These are phyloP conservation scores for Boletus subcaerulescens DNA, from an alignment of 768 basidiomycete genomes.

Conservation along the genomic window DNA sequence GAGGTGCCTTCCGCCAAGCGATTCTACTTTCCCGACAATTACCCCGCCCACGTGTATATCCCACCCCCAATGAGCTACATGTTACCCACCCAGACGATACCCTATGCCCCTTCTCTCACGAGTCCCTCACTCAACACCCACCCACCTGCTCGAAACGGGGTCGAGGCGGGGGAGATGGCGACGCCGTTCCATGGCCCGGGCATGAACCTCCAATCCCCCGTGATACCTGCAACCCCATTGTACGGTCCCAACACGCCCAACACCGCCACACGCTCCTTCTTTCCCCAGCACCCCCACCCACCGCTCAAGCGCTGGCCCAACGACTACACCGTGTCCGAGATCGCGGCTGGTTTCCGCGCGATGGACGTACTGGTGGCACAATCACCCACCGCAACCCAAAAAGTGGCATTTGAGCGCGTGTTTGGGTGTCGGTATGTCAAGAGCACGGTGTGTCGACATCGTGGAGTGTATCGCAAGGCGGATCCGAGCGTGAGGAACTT, in stretches of 20 bases:
- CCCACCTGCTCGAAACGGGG: conserved; percentile 9
- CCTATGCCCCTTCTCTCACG: conserved; percentile 22
- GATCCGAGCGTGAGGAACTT: conserved; percentile 42
- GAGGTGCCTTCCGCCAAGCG: conserved; percentile 29
- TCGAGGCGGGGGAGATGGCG: conserved; percentile 17
- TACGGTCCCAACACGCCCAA: conserved; percentile 24
- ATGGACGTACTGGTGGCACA: conserved; percentile 39
- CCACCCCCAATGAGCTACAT: conserved; percentile 27
- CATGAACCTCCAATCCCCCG: conserved; percentile 20
- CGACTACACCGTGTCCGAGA: conserved; percentile 67
- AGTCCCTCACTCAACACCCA: conserved; percentile 16
- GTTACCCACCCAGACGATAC: conserved; percentile 27
- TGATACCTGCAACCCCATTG: conserved; percentile 15
- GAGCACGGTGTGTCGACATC: conserved; percentile 68
- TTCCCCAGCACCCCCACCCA: conserved; percentile 57
- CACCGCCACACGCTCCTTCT: conserved; percentile 26
- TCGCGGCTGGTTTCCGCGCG: conserved; percentile 56
- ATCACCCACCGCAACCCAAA: conserved; percentile 52
- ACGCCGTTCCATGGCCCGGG: conserved; percentile 12
- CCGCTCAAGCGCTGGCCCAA: conserved; percentile 75
- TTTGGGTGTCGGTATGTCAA: conserved; percentile 73
- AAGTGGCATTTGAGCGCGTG: conserved; percentile 65
- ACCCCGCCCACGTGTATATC: conserved; percentile 30
- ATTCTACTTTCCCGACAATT: conserved; percentile 27
- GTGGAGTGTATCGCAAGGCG: conserved; percentile 65